Evolutionary conservation across 164 flowering plant species (phyloP).

Genomic region (Brasenia schreberi): DNA sequence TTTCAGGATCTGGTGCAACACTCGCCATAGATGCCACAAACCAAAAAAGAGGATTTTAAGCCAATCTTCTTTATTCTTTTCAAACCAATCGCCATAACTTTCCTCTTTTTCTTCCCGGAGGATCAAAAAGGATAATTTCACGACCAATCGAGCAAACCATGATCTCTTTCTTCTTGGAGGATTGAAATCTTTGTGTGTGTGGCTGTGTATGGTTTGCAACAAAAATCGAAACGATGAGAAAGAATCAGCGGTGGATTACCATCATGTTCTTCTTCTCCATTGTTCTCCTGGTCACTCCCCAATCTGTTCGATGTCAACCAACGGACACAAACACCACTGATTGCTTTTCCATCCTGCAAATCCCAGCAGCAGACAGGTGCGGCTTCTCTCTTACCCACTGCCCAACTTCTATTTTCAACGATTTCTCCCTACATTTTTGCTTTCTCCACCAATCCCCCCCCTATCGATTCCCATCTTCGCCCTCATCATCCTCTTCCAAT

Average conservation of each 20-base stretch:
- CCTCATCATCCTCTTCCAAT: slow-evolving; percentile 44
- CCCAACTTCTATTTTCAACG: slow-evolving; percentile 39
- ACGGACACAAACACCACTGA: not conserved
- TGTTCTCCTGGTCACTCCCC: not conserved
- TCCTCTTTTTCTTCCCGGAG: too few relatives aligned
- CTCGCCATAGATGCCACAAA: too few relatives aligned
- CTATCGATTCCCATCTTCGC: slow-evolving; percentile 48
- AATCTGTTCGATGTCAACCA: not conserved
- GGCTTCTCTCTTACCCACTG: slow-evolving; percentile 19
- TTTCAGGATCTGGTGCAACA: too few relatives aligned
- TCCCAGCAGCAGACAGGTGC: slow-evolving; percentile 17
- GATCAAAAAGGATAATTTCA: too few relatives aligned
- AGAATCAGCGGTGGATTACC: not conserved
- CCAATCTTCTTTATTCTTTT: too few relatives aligned
- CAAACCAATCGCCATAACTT: too few relatives aligned
- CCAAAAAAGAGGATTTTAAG: too few relatives aligned
- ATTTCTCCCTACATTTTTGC: slow-evolving; percentile 62
- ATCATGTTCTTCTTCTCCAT: not conserved
- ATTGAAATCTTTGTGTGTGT: too few relatives aligned
- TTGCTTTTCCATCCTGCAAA: slow-evolving; percentile 20
- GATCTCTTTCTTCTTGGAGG: too few relatives aligned
- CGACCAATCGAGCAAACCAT: too few relatives aligned
- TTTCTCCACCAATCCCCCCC: slow-evolving; percentile 24
- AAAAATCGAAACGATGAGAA: too few relatives aligned
- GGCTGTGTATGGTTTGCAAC: too few relatives aligned